Percentiles rank a stretch among this genome's conserved stretches.
These are phyloP conservation scores for Piloderma croceum DNA, from an alignment of 768 basidiomycete genomes.

Conservation along the genomic window DNA sequence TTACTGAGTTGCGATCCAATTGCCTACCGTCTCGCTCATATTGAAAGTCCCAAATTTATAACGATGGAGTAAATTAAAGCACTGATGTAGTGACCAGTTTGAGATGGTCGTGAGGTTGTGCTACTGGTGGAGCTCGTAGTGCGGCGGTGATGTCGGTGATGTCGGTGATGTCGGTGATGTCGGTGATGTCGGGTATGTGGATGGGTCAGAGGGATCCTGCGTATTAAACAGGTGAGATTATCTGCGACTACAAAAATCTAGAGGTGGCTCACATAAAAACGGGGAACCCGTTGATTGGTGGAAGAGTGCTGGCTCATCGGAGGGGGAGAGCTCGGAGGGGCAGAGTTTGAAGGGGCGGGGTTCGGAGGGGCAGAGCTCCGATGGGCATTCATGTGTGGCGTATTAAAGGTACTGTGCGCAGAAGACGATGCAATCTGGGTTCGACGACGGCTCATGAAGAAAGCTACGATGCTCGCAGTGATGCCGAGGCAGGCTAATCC, in stretches of 20 bases:
- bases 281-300: background rate
- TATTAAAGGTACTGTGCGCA: background rate
- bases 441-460: constrained; percentile 26
- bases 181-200: constrained; percentile 31
- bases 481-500: constrained; percentile 44
- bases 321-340: background rate
- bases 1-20: no score
- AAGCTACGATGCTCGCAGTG: constrained; percentile 38
- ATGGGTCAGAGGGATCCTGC: constrained; percentile 33
- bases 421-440: constrained; percentile 6
- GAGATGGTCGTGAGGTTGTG: no score
- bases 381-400: background rate
- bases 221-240: background rate
- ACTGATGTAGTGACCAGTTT: no score
- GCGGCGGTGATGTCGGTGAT: no score
- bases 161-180: constrained; percentile 15
- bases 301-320: background rate
- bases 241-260: background rate
- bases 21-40: no score
- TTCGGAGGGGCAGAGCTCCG: background rate
- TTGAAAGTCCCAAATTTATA: no score
- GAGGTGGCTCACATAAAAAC: background rate
- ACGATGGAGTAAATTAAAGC: no score
- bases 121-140: no score
- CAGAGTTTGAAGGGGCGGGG: background rate